Conservation (phyloP, 768 basidiomycete genomes). For the Dacryopinax spathularia region DNA sequence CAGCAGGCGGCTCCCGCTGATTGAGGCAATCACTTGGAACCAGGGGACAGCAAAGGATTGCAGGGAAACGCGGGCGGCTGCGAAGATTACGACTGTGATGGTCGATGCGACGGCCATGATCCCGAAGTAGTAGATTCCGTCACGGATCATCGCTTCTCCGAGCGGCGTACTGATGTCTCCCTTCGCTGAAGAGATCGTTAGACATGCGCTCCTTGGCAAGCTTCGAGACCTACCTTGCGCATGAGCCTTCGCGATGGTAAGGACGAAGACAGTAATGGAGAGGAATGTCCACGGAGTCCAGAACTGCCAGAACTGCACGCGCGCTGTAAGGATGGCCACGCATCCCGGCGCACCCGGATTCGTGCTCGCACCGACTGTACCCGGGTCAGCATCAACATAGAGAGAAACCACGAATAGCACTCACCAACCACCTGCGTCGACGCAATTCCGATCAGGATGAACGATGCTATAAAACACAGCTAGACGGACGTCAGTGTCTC, state of each 20-base stretch:
- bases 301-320: constrained; percentile 1
- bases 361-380: not conserved
- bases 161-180: not conserved
- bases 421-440: not conserved
- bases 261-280: not conserved
- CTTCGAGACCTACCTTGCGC: not conserved
- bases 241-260: not conserved
- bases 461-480: not conserved
- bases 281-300: not conserved
- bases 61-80: not conserved
- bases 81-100: constrained; percentile 2
- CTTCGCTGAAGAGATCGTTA: not conserved
- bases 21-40: not conserved
- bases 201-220: not conserved
- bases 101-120: not conserved
- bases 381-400: not conserved
- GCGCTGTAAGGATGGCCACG: not conserved
- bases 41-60: not conserved
- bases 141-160: not conserved
- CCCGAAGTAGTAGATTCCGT: not conserved
- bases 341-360: not conserved
- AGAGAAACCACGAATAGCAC: not conserved
- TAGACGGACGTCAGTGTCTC: not conserved
- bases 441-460: not conserved
- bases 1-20: not conserved